Evolutionary conservation across 1,284 basidiomycete genomes (phyloP).

Genomic region (Apiotrichum sp.): DNA sequence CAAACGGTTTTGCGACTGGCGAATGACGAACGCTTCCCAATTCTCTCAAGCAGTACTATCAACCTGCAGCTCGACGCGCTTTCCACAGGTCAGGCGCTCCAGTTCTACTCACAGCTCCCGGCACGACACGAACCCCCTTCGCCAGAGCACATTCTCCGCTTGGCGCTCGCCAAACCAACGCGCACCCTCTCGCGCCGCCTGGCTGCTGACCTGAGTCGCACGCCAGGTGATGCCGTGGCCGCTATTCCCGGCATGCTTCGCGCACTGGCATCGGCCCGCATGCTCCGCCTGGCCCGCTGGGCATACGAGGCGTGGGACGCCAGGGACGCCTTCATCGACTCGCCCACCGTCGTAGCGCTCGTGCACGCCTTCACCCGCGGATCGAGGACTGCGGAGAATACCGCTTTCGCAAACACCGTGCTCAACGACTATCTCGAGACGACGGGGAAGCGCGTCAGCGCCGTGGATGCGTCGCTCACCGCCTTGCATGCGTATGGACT

Average conservation of each 20-base stretch:
- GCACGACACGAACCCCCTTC: background rate
- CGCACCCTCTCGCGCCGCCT: conserved; percentile 3
- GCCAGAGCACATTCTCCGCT: conserved; percentile 6
- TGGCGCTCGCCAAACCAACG: conserved; percentile 7
- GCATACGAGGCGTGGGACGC: conserved; percentile 1
- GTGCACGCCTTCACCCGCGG: conserved; percentile 12
- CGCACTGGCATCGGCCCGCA: conserved; percentile 8
- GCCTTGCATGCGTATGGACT: conserved; percentile 9
- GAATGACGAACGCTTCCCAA: conserved; percentile 12
- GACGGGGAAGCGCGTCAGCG: background rate
- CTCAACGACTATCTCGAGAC: conserved; percentile 6
- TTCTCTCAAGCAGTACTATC: background rate
- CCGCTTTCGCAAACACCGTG: conserved; percentile 6
- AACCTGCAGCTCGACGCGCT: conserved; percentile 8
- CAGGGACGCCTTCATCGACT: background rate
- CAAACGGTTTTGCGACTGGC: conserved; percentile 8
- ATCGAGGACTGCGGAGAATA: background rate
- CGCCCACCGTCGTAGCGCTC: conserved; percentile 5
- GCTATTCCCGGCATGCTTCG: conserved; percentile 10
- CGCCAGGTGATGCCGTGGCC: background rate
- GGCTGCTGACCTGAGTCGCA: conserved; percentile 3
- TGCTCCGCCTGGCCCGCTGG: conserved; percentile 1
- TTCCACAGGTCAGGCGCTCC: conserved; percentile 2
- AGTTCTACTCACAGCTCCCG: conserved; percentile 11
- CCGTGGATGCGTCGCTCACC: background rate